A percentile compares a stretch with the other conserved stretches of the same genome.
Evolutionary conservation across 2,329 filamentous ascomycete species (phyloP).

Genomic region (Pseudogymnoascus sp.): DNA sequence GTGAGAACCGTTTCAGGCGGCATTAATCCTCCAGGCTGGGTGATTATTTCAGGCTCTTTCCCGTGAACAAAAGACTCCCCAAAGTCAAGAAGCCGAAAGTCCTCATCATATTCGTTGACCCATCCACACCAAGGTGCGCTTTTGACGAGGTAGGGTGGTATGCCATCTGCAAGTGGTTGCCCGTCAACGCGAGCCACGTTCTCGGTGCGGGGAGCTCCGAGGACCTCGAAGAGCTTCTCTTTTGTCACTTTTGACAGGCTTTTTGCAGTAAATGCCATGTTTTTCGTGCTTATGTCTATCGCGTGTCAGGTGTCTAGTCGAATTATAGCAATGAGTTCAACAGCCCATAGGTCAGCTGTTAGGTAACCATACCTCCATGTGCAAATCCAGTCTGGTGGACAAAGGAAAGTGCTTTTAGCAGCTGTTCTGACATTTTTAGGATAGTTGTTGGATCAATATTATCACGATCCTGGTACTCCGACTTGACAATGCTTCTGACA

Average conservation of each 20-base stretch:
- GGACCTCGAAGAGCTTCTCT: constrained; percentile 14
- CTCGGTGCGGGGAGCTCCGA: constrained; percentile 2
- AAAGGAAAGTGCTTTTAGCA: constrained; percentile 24
- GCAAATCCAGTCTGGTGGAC: constrained; percentile 25
- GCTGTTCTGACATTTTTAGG: constrained; percentile 25
- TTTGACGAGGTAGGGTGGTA: constrained; percentile 17
- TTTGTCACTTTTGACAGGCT: constrained; percentile 13
- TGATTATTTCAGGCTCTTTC: constrained; percentile 13
- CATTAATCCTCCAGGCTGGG: constrained; percentile 17
- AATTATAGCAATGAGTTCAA: not conserved
- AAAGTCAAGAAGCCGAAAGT: constrained; percentile 22
- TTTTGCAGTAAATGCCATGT: constrained; percentile 23
- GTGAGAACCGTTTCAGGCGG: constrained; percentile 21
- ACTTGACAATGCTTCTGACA: constrained; percentile 21
- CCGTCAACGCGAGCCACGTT: constrained; percentile 1
- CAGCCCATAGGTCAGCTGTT: not conserved
- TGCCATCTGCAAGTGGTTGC: constrained; percentile 4
- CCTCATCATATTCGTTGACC: constrained; percentile 19
- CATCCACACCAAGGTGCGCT: constrained; percentile 15
- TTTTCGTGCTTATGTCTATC: constrained; percentile 25
- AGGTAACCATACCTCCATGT: constrained; percentile 25
- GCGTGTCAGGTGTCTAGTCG: constrained; percentile 12
- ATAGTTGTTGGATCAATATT: constrained; percentile 21
- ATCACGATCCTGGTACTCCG: constrained; percentile 19
- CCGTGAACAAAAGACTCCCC: constrained; percentile 16